Base-by-base conservation (phyloP, 176 grass and related monocot genomes). In the Musa itinerans region DNA sequence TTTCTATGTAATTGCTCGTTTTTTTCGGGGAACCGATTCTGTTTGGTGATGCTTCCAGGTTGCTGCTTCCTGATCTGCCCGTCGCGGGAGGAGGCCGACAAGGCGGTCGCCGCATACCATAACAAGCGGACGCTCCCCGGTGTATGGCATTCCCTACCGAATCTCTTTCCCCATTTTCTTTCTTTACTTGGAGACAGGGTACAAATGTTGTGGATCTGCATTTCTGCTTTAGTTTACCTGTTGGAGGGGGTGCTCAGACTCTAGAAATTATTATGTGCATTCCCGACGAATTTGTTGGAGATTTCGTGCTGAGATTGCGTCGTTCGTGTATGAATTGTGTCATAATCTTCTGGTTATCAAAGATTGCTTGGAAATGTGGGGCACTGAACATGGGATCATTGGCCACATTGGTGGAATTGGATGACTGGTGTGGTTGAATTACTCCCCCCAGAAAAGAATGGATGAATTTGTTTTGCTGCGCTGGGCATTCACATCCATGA, bases 61-160 rank as follows among this genome's bases (percentile, higher is more conserved):
- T 81, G 79, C 71, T 81, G 96, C 67, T 99, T 99, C 77, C 51
- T 99, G 91, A 89, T 99, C 78, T 99, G 96, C 77, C 91, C 85
- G 56, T 92, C 90, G 62, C 83, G 89, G 73, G 79, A 91, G 76
- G 96, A 99, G 83, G 96, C 91, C 65, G 96, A 99, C 78, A 99
- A 99, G 89, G 91, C 96, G n/a, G 96, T 99, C 75, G 59, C 61
- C 65, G 85, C 91, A 54, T 99, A 78, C 73, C 96, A 99, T 83
- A 99, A 99, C 86, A 99, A 99, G 85, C 76, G 63, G 17, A 95
- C 91, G 12, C 71, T 99, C 52, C 76, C 89, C 65, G 96, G 96
- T 75, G 96, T 99, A 92, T 79, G 86, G 1, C 52, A 74, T 56
- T 74, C 24, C 52, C 4, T 11, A 74, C 52, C 12, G 12, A 8